Evolutionary conservation across 2,329 filamentous ascomycete genomes (phyloP).

Genomic region (Pseudogymnoascus sp.): DNA sequence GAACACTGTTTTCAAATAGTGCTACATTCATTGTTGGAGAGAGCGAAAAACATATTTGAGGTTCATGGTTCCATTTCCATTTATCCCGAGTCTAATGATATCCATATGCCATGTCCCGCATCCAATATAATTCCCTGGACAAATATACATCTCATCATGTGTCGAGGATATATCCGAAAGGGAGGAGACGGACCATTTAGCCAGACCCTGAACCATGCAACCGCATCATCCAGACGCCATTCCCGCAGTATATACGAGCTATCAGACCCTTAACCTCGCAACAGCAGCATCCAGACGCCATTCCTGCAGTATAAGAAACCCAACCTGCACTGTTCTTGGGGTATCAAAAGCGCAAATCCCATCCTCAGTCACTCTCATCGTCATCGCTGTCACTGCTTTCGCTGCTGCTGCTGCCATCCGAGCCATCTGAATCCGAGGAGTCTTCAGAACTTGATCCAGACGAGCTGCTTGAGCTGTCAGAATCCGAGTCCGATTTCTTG

Average conservation of each 20-base stretch:
- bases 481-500: slow-evolving; percentile 4
- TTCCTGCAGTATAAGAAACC: not conserved
- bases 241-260: not conserved
- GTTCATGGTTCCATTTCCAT: not conserved
- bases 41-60: not conserved
- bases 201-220: not conserved
- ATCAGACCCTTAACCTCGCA: not conserved
- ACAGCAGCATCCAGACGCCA: not conserved
- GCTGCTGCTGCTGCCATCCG: slow-evolving; percentile 18
- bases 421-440: slow-evolving; percentile 19
- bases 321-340: not conserved
- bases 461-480: slow-evolving; percentile 24
- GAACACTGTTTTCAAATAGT: not conserved
- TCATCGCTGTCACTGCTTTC: slow-evolving; percentile 7
- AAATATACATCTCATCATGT: not conserved
- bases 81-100: not conserved
- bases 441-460: slow-evolving; percentile 19
- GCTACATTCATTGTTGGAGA: not conserved
- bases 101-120: not conserved
- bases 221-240: not conserved
- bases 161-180: not conserved
- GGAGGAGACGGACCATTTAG: not conserved
- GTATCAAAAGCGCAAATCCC: slow-evolving; percentile 1
- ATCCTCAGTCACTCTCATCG: slow-evolving; percentile 7
- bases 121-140: not conserved